Base-by-base conservation (phyloP, 2,329 filamentous ascomycete genomes). In the Colletotrichum sp. region DNA sequence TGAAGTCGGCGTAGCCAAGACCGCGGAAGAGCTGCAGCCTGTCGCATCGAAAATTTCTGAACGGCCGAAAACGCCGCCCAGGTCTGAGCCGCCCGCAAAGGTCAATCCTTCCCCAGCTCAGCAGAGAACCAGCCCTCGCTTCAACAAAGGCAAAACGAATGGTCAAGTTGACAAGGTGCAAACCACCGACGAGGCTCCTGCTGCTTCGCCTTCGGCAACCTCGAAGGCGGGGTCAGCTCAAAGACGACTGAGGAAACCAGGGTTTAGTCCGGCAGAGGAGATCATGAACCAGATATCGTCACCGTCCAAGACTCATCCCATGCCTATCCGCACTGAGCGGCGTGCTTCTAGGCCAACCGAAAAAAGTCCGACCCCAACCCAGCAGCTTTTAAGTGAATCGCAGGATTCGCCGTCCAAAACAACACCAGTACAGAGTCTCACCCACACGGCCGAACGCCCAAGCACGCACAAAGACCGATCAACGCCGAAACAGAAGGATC, bases 331-430 rank as follows among this genome's bases (percentile, higher is more conserved):
- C 19, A 19, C 36, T 29, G 34, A 67, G 36, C 36, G 27, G n/a
- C 29, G 32, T 25, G 13, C 29, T 32, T 49, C 68, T 19, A 5
- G 22, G 19, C 32, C 2, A 12, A 6, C 16, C 25, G 44, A 63
- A 19, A 12, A 13, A 29, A 73, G 71, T 49, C 39, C 39, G 3
- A 72, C 73, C 2, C 73, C 73, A 13, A 49, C 55, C 29, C 55
- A 72, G 27, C 73, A 76, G 32, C 39, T 76, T 11, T 39, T 76
- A 19, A 30, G 63, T 25, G 73, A 76, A 57, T 29, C 67, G 63
- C 39, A 19, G 4, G 59, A 34, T 44, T 64, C 73, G 34, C 34
- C 68, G 5, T 63, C 63, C 27, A 61, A 36, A 22, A n/a, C 22
- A 49, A 49, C 13, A n/a, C 39, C 6, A 44, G 44, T 13, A 44